These are phyloP conservation scores for Avena eriantha DNA, from an alignment of 176 grass and related monocot species.

Conservation along the genomic window DNA sequence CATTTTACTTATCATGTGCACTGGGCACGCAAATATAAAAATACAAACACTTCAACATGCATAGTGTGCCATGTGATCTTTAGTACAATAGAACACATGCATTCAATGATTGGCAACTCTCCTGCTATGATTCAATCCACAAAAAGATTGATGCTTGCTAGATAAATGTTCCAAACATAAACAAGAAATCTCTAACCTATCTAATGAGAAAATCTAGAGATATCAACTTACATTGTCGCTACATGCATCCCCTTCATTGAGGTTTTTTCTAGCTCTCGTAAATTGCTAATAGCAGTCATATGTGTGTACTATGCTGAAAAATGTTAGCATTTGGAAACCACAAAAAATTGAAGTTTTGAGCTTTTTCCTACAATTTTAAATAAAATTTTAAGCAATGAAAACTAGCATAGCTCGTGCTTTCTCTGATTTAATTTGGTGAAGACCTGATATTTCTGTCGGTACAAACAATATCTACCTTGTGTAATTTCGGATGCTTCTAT, in stretches of 20 bases:
- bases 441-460: neutral
- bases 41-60: neutral
- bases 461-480: neutral
- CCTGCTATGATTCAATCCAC: neutral
- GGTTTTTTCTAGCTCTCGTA: conserved; percentile 6
- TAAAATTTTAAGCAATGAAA: neutral
- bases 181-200: neutral
- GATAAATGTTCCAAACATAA: neutral
- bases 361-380: neutral
- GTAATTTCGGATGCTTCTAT: too few relatives aligned
- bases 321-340: neutral
- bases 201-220: neutral
- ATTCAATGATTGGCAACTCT: too few relatives aligned
- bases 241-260: conserved; percentile 18
- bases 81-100: neutral
- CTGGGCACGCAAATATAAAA: neutral
- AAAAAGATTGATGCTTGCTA: neutral
- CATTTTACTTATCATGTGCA: conserved; percentile 10
- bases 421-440: too few relatives aligned
- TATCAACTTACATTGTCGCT: conserved; percentile 41
- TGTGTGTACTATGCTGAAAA: conserved; percentile 59
- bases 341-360: neutral
- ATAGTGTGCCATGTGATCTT: neutral
- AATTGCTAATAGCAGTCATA: conserved; percentile 54
- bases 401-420: neutral